A percentile compares a stretch with the other conserved stretches of the same genome.
These are phyloP conservation scores for Polytrichum formosum DNA, from an alignment of 225 moss, liverwort and hornwort species.

Conservation along the genomic window DNA sequence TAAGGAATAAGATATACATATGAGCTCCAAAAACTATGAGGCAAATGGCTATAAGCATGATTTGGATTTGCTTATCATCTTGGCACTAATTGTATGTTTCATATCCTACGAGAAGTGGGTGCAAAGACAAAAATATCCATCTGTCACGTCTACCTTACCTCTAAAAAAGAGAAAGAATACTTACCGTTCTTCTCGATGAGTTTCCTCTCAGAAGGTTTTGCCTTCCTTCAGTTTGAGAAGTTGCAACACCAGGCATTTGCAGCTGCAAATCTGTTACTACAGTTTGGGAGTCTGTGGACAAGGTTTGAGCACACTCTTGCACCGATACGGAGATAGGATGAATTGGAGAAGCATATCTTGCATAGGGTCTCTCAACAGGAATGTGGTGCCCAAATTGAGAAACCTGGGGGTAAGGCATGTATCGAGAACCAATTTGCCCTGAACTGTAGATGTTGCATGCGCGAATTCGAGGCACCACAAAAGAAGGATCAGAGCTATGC, in stretches of 20 bases:
- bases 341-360: slow-evolving; percentile 72
- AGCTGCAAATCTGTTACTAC: slow-evolving; percentile 50
- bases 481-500: slow-evolving; percentile 36
- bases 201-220: slow-evolving; percentile 10
- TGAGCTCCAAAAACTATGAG: too few relatives aligned
- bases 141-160: too few relatives aligned
- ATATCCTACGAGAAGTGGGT: too few relatives aligned
- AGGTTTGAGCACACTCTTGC: slow-evolving; percentile 11
- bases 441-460: slow-evolving; percentile 57
- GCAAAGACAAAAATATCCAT: too few relatives aligned
- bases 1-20: too few relatives aligned
- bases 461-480: slow-evolving; percentile 53
- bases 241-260: slow-evolving; percentile 52
- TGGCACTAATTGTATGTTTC: too few relatives aligned
- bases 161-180: neutral
- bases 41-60: too few relatives aligned
- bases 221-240: slow-evolving; percentile 9
- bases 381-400: slow-evolving; percentile 44
- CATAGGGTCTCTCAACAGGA: slow-evolving; percentile 81
- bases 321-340: slow-evolving; percentile 49
- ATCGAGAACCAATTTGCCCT: slow-evolving; percentile 46
- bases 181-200: slow-evolving; percentile 9
- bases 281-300: slow-evolving; percentile 16
- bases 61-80: too few relatives aligned
- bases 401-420: slow-evolving; percentile 53